phyloP scores from a whole-genome alignment of 306 rosid species.

The Oxytropis ochrocephala region DNA sequence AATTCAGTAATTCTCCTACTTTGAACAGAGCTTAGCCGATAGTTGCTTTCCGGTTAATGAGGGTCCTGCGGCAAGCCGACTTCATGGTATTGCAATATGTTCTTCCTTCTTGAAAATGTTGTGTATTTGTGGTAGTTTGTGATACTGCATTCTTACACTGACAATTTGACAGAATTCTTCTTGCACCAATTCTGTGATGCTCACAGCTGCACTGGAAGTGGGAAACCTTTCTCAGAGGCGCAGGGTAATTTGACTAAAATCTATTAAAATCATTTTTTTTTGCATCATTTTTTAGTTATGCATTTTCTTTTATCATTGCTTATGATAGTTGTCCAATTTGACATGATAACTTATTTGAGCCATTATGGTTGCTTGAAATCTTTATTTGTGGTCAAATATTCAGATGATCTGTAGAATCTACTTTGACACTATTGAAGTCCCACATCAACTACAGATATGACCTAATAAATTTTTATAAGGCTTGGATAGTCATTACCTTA shows the following conservation, averaged over 20 bases:
- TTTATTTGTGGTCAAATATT: conserved; percentile 14
- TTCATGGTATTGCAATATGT: conserved; percentile 49
- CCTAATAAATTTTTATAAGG: no score
- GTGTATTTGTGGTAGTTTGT: not conserved
- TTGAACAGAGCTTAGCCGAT: conserved; percentile 52
- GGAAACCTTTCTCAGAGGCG: conserved; percentile 64
- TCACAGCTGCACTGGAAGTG: conserved; percentile 51
- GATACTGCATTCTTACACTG: conserved; percentile 11
- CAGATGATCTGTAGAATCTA: not conserved
- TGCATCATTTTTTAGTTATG: not conserved
- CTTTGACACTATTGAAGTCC: not conserved
- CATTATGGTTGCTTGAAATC: conserved; percentile 1
- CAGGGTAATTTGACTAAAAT: conserved; percentile 40
- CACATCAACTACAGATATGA: no score
- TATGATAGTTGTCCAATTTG: not conserved
- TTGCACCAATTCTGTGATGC: conserved; percentile 78
- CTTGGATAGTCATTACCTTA: no score
- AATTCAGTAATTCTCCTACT: conserved; percentile 13
- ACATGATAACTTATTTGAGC: not conserved
- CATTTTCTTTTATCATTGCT: not conserved
- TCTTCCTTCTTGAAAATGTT: conserved; percentile 16
- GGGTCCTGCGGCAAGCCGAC: conserved; percentile 59
- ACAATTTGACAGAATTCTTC: conserved; percentile 52
- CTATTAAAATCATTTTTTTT: not conserved
- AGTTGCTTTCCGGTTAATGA: conserved; percentile 59